A percentile compares a stretch with the other conserved stretches of the same genome.
Conservation (phyloP, 1,284 basidiomycete genomes). For the Neonothopanus nambi region DNA sequence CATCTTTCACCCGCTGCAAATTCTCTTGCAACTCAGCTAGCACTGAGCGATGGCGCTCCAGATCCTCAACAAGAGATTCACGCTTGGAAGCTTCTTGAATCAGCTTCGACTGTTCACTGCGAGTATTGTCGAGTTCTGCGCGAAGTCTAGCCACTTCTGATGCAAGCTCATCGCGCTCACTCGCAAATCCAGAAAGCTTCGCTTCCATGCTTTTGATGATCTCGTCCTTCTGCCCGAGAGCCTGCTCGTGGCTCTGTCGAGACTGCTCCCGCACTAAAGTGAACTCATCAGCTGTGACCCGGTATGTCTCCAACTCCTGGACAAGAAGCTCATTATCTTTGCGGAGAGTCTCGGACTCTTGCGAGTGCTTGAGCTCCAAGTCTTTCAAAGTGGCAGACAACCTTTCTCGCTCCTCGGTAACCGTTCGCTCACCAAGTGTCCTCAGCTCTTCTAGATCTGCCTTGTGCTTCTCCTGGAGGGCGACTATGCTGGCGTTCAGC, state of each 20-base stretch:
- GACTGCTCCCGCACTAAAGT: constrained; percentile 50
- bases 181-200: constrained; percentile 45
- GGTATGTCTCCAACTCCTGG: constrained; percentile 65
- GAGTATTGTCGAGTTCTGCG: constrained; percentile 60
- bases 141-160: constrained; percentile 56
- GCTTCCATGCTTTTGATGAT: constrained; percentile 48
- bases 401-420: constrained; percentile 42
- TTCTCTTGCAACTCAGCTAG: constrained; percentile 76
- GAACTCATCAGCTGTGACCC: constrained; percentile 59
- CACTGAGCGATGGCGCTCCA: constrained; percentile 74
- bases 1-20: constrained; percentile 74
- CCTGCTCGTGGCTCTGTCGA: constrained; percentile 49
- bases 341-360: constrained; percentile 44
- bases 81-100: constrained; percentile 72
- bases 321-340: constrained; percentile 56
- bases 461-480: constrained; percentile 47
- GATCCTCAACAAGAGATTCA: constrained; percentile 68
- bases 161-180: constrained; percentile 54
- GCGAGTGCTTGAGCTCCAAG: constrained; percentile 35
- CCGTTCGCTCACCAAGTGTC: constrained; percentile 35
- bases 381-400: constrained; percentile 35
- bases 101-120: constrained; percentile 59
- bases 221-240: constrained; percentile 50
- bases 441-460: constrained; percentile 41
- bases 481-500: constrained; percentile 43